A percentile compares a stretch with the other conserved stretches of the same genome.
Conservation (phyloP, 179 eudicot genomes). For the Spinacia oleracea region DNA sequence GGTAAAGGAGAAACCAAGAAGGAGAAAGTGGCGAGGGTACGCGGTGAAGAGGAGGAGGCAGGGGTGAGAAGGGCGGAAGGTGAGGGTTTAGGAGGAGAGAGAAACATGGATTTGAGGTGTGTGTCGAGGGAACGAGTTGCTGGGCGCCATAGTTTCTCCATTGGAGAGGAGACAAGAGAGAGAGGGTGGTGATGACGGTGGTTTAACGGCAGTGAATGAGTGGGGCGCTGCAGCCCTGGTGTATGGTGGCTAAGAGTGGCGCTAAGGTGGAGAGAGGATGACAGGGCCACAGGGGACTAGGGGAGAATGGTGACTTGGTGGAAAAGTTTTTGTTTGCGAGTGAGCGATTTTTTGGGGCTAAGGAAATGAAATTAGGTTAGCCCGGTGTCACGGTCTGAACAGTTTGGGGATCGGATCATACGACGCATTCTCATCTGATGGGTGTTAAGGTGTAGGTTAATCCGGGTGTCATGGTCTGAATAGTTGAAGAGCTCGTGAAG, state of each 20-base stretch:
- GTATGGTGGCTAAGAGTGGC: not conserved
- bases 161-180: not conserved
- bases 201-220: too few relatives aligned
- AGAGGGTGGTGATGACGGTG: not conserved
- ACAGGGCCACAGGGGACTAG: not conserved
- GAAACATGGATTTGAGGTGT: constrained; percentile 23
- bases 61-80: not conserved
- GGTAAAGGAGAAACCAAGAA: constrained; percentile 5
- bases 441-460: too few relatives aligned
- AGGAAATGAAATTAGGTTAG: too few relatives aligned
- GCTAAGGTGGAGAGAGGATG: not conserved
- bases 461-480: too few relatives aligned
- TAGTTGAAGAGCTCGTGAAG: too few relatives aligned
- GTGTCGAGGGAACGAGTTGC: constrained; percentile 23
- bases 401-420: too few relatives aligned
- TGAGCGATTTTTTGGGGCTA: too few relatives aligned
- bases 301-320: too few relatives aligned
- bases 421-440: too few relatives aligned
- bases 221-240: not conserved
- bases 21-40: constrained; percentile 21
- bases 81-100: constrained; percentile 25
- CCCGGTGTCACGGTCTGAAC: too few relatives aligned
- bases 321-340: too few relatives aligned
- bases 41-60: constrained; percentile 15
- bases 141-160: constrained; percentile 36